Base-by-base conservation (phyloP, 2,329 filamentous ascomycete species). In the Colletotrichum godetiae region DNA sequence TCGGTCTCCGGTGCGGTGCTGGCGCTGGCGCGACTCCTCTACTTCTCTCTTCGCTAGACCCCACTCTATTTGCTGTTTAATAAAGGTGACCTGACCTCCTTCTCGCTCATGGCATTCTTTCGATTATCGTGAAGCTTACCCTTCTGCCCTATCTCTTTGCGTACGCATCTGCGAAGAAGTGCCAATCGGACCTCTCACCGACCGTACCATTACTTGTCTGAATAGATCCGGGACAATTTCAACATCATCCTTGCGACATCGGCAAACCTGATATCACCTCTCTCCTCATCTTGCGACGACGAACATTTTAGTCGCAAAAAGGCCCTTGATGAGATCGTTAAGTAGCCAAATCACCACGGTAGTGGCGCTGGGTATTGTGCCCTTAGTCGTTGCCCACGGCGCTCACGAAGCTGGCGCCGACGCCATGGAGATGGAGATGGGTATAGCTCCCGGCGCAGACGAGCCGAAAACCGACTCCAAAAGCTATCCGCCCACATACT, bases 401-500 rank as follows among this genome's bases (percentile, higher is more conserved):
- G 68, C 77, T 22, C 78, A 79, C 27, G 57, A 76, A 13, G 75
- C 72, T 35, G 76, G 62, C 33, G 67, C 46, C 7, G 52, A 42
- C 27, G 53, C 7, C 56, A 76, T 67, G 73, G 64, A 66, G 49
- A 78, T 75, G 70, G 63, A 33, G 22, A 62, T 59, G 68, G 58
- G 67, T 29, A 74, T 66, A 53, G 62, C 77, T 29, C 53, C 65
- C 42, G 63, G 67, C n/a, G 69, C 22, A 57, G 56, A 61, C 12
- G 61, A 68, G 31, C 37, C 71, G n/a, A 57, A 58, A 22, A 65
- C 72, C 33, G 77, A 79, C 24, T 4, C 62, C 63, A 75, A 78
- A 46, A 77, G 76, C 66, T 84, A 85, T 59, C 80, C 84, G 10
- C 82, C 84, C n/a, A 91, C 86, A 71, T 93, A 93, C 80, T 93